phyloP scores from a whole-genome alignment of 805 yeast species.

The Vanderwaltozyma verrucispora region DNA sequence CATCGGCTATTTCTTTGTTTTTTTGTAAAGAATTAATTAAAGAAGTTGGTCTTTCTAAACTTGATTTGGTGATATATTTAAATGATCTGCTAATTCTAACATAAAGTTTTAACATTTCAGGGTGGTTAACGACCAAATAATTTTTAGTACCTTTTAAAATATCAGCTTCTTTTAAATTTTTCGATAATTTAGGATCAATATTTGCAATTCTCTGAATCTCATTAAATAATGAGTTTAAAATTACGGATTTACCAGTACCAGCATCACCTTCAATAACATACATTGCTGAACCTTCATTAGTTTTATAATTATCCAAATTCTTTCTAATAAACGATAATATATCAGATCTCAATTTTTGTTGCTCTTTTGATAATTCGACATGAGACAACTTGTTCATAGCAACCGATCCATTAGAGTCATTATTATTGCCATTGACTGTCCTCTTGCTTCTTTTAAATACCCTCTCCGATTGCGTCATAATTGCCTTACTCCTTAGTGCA shows the following conservation, averaged over 20 bases:
- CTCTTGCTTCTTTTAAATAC: not conserved
- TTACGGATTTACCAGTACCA: constrained; percentile 39
- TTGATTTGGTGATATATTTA: constrained; percentile 29
- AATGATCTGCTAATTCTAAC: constrained; percentile 31
- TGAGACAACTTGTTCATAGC: constrained; percentile 32
- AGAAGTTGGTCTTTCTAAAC: constrained; percentile 38
- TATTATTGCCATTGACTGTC: not conserved
- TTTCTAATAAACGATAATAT: constrained; percentile 26
- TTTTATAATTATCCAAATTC: constrained; percentile 11
- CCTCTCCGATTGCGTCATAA: not conserved
- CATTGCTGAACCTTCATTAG: constrained; percentile 24
- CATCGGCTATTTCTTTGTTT: constrained; percentile 26
- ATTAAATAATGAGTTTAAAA: constrained; percentile 34
- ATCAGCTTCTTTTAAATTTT: too few relatives aligned
- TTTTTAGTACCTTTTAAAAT: constrained; percentile 27
- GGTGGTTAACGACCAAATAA: constrained; percentile 36
- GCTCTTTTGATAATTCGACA: constrained; percentile 32
- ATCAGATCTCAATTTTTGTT: constrained; percentile 20
- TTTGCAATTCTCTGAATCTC: constrained; percentile 27
- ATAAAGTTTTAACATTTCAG: constrained; percentile 38
- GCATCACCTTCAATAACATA: constrained; percentile 40
- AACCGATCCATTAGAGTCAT: constrained; percentile 4
- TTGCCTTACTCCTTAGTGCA: too few relatives aligned
- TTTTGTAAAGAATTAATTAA: constrained; percentile 30
- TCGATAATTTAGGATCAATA: not conserved